Evolutionary conservation across 2,329 filamentous ascomycete genomes (phyloP), one percentile per base, ranked within the genome.

Genomic region (Fusarium sp.): DNA sequence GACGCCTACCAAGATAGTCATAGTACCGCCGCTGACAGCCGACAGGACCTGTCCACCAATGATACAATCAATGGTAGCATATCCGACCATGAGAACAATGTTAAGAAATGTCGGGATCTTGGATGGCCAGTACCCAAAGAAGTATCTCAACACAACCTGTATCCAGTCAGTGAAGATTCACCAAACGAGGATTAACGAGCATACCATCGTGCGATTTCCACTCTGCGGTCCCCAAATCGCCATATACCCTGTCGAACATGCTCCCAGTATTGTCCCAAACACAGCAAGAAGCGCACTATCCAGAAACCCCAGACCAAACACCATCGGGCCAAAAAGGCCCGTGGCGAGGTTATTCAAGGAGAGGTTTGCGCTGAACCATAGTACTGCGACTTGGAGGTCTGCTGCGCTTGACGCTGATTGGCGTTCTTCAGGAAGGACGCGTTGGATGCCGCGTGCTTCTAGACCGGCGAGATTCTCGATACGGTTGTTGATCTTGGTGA

Each of bases 1-100:
- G 66, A 96, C 91, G 22, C 92, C 92, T 2, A 91, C 92, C 76
- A 84, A 91, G 47, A 92, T 91, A 9, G 91, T 91, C 70, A 94
- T 88, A 52, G 86, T 79, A 7, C 76, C 76, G 47, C 79, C 76
- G 76, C 93, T 94, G 47, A 95, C 90, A 1, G 92, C 90, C 60
- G 93, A 85, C 72, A 96, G 85, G 9, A 95, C 85, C 78, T 95
- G 91, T 1, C 92, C 91, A 20, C 92, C 93, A 18, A 95, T 92
- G 67, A 96, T 94, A 58, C 88, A 87, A 76, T 96, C 95, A 70
- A 94, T 90, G 0, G 90, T 85, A 7, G 90, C 90, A 90, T 93
- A 95, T 52, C 92, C 92, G 77, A 94, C 89, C 72, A 91, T 80
- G 55, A 91, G 91, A 76, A 93, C 87, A 85, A 78, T 66, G 52